These are phyloP conservation scores for Colletotrichum echinochloae DNA, from an alignment of 2,329 filamentous ascomycete species.

Conservation along the genomic window DNA sequence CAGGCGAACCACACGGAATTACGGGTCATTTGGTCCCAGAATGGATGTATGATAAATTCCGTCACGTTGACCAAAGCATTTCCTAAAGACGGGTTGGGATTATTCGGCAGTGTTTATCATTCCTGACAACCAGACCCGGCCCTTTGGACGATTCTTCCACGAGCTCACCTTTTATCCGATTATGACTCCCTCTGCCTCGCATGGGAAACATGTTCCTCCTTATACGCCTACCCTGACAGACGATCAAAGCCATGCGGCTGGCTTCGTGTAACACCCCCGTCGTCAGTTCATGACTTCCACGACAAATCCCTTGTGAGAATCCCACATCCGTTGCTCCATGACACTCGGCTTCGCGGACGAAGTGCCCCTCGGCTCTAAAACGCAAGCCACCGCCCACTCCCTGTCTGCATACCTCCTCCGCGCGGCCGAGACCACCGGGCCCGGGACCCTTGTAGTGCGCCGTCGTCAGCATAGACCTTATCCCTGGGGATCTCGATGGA, in stretches of 20 bases:
- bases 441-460: not conserved
- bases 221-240: not conserved
- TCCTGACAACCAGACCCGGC: not conserved
- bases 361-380: not conserved
- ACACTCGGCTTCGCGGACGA: not conserved
- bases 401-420: not conserved
- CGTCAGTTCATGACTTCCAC: not conserved
- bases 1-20: not conserved
- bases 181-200: not conserved
- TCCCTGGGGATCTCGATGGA: constrained; percentile 4
- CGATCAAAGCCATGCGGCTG: not conserved
- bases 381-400: constrained; percentile 13
- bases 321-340: not conserved
- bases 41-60: not conserved
- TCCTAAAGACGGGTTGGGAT: not conserved
- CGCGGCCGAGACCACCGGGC: constrained; percentile 1
- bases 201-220: not conserved
- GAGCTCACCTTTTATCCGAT: not conserved
- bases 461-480: not conserved
- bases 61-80: not conserved
- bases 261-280: not conserved
- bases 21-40: not conserved
- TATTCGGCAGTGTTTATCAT: not conserved
- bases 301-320: not conserved
- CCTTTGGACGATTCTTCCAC: not conserved